phyloP scores from a whole-genome alignment of 148 eudicot genomes.

The Cornus suecica region DNA sequence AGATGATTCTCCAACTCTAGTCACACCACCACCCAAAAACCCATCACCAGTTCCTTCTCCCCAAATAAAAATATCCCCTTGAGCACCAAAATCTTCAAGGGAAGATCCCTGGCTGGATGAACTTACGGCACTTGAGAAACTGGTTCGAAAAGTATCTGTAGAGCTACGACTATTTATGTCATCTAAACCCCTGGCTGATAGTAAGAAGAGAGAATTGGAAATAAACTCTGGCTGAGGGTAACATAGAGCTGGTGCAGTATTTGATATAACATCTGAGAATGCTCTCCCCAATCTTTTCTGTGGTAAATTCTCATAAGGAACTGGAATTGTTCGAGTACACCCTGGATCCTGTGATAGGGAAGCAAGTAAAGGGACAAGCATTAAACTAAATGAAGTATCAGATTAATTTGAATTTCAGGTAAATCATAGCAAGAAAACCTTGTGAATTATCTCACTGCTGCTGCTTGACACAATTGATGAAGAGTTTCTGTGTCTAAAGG shows the following conservation, averaged over 20 bases:
- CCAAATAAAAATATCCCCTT: slow-evolving; percentile 65
- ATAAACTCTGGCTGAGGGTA: slow-evolving; percentile 35
- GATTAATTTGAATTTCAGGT: neutral
- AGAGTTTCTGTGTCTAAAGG: slow-evolving; percentile 43
- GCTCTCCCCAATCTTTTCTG: slow-evolving; percentile 52
- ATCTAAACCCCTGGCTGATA: slow-evolving; percentile 46
- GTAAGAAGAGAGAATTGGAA: slow-evolving; percentile 38
- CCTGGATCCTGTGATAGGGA: slow-evolving; percentile 19
- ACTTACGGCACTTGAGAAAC: slow-evolving; percentile 69
- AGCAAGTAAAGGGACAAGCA: neutral
- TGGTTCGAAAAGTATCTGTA: slow-evolving; percentile 51
- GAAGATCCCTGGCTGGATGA: slow-evolving; percentile 68
- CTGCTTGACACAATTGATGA: slow-evolving; percentile 36
- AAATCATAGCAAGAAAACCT: slow-evolving; percentile 34
- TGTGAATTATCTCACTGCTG: slow-evolving; percentile 40
- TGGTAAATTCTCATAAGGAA: slow-evolving; percentile 38
- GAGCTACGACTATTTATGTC: slow-evolving; percentile 35
- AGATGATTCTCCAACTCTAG: slow-evolving; percentile 29
- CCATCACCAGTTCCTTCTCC: slow-evolving; percentile 66
- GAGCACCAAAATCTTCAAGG: slow-evolving; percentile 53
- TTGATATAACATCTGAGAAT: slow-evolving; percentile 52
- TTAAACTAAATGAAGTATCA: neutral
- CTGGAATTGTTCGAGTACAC: slow-evolving; percentile 2
- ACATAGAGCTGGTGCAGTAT: slow-evolving; percentile 29
- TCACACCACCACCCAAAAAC: slow-evolving; percentile 45